A percentile compares a stretch with the other conserved stretches of the same genome.
Evolutionary conservation across 2,329 filamentous ascomycete genomes (phyloP).

Genomic region (Macrophomina pseudophaseolina): DNA sequence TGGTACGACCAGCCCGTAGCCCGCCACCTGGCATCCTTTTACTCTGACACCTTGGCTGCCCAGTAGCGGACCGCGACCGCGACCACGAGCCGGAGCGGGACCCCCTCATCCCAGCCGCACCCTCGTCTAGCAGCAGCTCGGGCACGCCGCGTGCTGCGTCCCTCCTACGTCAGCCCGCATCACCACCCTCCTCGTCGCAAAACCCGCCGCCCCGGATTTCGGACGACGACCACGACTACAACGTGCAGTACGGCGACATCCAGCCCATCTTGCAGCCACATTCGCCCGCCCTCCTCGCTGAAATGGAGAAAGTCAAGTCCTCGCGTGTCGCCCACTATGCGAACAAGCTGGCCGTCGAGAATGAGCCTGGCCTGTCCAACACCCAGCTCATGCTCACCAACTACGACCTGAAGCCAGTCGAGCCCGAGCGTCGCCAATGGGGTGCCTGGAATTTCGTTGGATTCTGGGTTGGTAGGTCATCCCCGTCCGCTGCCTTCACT

Average conservation of each 20-base stretch:
- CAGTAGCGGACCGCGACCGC: background rate
- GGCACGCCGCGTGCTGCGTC: conserved; percentile 5
- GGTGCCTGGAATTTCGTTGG: conserved; percentile 85
- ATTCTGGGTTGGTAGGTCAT: conserved; percentile 71
- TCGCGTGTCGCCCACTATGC: conserved; percentile 47
- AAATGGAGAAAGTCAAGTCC: conserved; percentile 49
- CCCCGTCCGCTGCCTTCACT: background rate
- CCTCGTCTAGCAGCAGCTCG: conserved; percentile 9
- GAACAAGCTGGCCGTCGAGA: conserved; percentile 71
- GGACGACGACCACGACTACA: conserved; percentile 9
- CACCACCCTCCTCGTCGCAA: conserved; percentile 13
- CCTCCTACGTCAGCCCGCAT: conserved; percentile 22
- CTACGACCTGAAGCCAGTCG: conserved; percentile 79
- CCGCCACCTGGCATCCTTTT: background rate
- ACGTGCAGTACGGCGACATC: background rate
- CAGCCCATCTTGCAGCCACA: background rate
- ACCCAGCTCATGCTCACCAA: conserved; percentile 88
- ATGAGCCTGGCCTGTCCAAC: conserved; percentile 76
- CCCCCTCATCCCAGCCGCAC: conserved; percentile 2
- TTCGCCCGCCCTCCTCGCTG: background rate
- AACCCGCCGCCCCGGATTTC: background rate
- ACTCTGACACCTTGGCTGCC: conserved; percentile 10
- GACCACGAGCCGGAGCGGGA: conserved; percentile 13
- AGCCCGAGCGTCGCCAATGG: conserved; percentile 81
- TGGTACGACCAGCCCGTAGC: conserved; percentile 8